Evolutionary conservation across 73 alveolate genomes (phyloP).

Genomic region (Stentor roeselii): DNA sequence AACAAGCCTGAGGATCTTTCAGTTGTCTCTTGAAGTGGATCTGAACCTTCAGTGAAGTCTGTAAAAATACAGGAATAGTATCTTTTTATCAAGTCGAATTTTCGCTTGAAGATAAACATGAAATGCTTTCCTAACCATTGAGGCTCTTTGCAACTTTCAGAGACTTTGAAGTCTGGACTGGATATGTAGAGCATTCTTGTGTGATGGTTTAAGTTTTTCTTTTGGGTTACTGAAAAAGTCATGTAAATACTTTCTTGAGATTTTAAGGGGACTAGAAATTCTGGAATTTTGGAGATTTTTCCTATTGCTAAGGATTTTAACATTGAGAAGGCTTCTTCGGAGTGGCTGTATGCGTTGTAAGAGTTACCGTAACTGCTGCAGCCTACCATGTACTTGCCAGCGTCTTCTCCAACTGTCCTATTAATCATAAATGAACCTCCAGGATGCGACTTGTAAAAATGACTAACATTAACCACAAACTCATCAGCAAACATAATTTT

Average conservation of each 20-base stretch:
- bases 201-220: not conserved
- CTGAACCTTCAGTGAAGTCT: not conserved
- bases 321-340: not conserved
- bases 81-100: not conserved
- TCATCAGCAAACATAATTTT: too few relatives aligned
- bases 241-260: too few relatives aligned
- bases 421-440: too few relatives aligned
- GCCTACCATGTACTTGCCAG: too few relatives aligned
- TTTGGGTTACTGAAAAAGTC: not conserved
- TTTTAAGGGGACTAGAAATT: too few relatives aligned
- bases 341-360: too few relatives aligned
- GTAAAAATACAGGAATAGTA: conserved; percentile 7
- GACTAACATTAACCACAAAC: too few relatives aligned
- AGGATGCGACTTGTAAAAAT: too few relatives aligned
- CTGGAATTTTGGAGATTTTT: not conserved
- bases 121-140: not conserved
- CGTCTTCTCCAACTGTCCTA: too few relatives aligned
- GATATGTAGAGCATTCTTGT: not conserved
- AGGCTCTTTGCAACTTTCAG: not conserved
- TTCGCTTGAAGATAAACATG: not conserved
- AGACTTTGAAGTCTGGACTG: not conserved
- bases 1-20: not conserved
- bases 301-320: not conserved
- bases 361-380: too few relatives aligned
- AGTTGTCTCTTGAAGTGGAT: not conserved